Evolutionary conservation across 306 rosid species (phyloP).

Genomic region (Prunus fruticosa): DNA sequence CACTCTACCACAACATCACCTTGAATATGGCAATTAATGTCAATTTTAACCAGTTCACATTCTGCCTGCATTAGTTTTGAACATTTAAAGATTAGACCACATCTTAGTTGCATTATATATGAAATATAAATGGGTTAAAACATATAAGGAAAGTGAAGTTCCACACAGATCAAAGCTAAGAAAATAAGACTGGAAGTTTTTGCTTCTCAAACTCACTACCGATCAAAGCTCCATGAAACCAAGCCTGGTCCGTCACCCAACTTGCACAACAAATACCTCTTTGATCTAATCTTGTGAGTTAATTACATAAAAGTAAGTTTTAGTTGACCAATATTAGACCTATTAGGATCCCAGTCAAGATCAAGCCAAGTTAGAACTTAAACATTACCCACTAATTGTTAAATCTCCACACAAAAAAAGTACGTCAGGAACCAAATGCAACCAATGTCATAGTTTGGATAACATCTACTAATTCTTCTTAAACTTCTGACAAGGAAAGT

Average conservation of each 20-base stretch:
- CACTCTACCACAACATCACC: conserved; percentile 93
- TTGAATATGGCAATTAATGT: conserved; percentile 83
- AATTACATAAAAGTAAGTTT: too few species aligned
- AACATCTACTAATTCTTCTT: too few species aligned
- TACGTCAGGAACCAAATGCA: background rate
- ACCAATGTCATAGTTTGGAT: too few species aligned
- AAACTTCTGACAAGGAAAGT: too few species aligned
- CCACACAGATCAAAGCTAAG: background rate
- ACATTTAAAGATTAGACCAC: conserved; percentile 14
- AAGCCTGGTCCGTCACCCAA: background rate
- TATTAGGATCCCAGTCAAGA: background rate
- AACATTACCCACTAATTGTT: too few species aligned
- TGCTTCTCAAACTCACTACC: background rate
- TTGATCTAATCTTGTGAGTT: too few species aligned
- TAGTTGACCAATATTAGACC: background rate
- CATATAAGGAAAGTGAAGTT: background rate
- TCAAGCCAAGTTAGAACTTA: background rate
- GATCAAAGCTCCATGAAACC: background rate
- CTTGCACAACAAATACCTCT: background rate
- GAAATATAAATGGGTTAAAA: background rate
- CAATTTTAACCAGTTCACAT: conserved; percentile 78
- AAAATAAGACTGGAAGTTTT: background rate
- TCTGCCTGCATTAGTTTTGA: conserved; percentile 65
- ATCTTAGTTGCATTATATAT: background rate
- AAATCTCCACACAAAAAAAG: too few species aligned